phyloP scores from a whole-genome alignment of 257 asterid species.

The Ligustrum vulgare region DNA sequence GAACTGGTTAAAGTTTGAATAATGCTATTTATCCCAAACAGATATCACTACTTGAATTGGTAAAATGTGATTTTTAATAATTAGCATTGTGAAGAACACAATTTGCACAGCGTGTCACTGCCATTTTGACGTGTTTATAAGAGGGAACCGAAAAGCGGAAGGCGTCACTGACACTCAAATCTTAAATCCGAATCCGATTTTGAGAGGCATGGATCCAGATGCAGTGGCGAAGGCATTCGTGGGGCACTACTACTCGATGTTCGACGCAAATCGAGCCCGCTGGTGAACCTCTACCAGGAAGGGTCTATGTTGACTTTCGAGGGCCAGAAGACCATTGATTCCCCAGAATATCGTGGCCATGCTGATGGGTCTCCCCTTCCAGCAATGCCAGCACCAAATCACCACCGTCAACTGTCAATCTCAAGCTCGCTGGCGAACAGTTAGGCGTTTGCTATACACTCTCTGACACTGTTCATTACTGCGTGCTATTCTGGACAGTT shows the following conservation, averaged over 20 bases:
- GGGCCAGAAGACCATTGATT: constrained; percentile 30
- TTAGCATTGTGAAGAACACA: too few species aligned
- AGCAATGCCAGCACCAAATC: constrained; percentile 22
- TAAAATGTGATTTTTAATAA: too few species aligned
- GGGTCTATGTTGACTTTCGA: constrained; percentile 34
- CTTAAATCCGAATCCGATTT: neutral
- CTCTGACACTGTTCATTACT: neutral
- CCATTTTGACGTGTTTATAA: too few species aligned
- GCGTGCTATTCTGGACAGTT: neutral
- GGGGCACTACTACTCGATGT: constrained; percentile 29
- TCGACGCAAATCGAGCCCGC: constrained; percentile 30
- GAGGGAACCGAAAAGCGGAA: too few species aligned
- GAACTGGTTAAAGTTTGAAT: too few species aligned
- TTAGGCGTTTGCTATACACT: neutral
- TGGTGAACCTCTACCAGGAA: constrained; percentile 24
- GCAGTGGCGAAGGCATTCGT: constrained; percentile 35
- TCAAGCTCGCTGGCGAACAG: constrained; percentile 21
- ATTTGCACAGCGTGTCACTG: too few species aligned
- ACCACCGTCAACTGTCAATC: constrained; percentile 18
- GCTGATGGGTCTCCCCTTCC: constrained; percentile 11
- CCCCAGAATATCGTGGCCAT: constrained; percentile 23
- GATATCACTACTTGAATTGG: too few species aligned
- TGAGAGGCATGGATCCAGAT: constrained; percentile 27
- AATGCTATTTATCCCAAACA: too few species aligned
- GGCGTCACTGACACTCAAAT: too few species aligned